Percentiles rank a stretch among this genome's conserved stretches.
phyloP scores from a whole-genome alignment of 192 early-diverging fungal species.

The Mortierella antarctica region DNA sequence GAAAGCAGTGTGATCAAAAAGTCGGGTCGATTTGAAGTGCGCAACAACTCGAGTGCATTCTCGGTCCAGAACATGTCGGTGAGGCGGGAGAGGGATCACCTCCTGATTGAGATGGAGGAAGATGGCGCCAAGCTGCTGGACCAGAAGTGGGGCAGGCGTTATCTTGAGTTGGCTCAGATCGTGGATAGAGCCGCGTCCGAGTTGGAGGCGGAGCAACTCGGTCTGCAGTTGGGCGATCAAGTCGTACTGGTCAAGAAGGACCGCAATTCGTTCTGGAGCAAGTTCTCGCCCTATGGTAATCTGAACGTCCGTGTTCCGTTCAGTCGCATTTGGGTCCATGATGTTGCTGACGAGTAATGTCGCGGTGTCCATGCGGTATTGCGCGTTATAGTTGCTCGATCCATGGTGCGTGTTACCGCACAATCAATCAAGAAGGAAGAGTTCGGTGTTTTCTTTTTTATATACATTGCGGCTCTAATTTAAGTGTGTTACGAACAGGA shows the following conservation, averaged over 20 bases:
- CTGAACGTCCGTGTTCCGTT: conserved; percentile 30
- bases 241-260: conserved; percentile 26
- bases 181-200: conserved; percentile 28
- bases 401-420: no score
- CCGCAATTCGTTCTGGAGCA: conserved; percentile 22
- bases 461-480: no score
- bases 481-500: no score
- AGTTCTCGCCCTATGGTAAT: conserved; percentile 28
- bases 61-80: conserved; percentile 13
- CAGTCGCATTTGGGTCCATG: conserved; percentile 39
- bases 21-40: conserved; percentile 1
- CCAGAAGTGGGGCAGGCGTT: conserved; percentile 33
- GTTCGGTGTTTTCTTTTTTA: no score
- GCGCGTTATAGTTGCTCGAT: no score
- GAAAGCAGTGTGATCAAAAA: background rate
- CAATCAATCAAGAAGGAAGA: no score
- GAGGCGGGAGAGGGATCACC: conserved; percentile 16
- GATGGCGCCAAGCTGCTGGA: conserved; percentile 36
- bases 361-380: no score
- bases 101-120: conserved; percentile 41
- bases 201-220: conserved; percentile 15
- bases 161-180: conserved; percentile 25
- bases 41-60: conserved; percentile 4
- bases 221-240: conserved; percentile 30
- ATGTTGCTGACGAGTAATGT: conserved; percentile 31